Percentiles rank a stretch among this genome's conserved stretches.
These are phyloP conservation scores for Penicillium hesseltinei DNA, from an alignment of 2,329 filamentous ascomycete genomes.

Conservation along the genomic window DNA sequence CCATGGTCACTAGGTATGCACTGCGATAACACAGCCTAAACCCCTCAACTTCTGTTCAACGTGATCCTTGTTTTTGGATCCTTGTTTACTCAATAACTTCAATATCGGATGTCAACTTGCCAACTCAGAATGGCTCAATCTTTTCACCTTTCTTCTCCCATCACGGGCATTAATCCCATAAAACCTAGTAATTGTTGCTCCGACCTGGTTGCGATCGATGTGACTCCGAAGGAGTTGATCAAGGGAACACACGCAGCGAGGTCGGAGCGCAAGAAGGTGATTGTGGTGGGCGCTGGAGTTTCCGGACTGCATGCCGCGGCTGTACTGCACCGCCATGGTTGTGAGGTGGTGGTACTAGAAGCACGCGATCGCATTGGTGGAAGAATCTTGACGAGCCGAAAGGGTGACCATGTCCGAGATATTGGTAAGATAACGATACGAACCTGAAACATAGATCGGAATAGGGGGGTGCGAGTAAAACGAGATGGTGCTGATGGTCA, in stretches of 20 bases:
- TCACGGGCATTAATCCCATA: conserved; percentile 17
- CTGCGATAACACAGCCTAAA: neutral
- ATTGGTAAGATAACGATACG: conserved; percentile 34
- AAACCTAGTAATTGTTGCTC: conserved; percentile 28
- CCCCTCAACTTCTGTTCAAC: neutral
- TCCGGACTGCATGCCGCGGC: conserved; percentile 38
- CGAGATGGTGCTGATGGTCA: neutral
- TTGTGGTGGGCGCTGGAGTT: conserved; percentile 39
- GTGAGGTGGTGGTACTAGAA: conserved; percentile 38
- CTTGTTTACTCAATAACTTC: neutral
- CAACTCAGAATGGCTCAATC: conserved; percentile 32
- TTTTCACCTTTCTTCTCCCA: conserved; percentile 22
- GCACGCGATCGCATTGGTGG: conserved; percentile 38
- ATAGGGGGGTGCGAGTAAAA: neutral
- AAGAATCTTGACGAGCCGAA: conserved; percentile 41
- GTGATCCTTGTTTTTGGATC: neutral
- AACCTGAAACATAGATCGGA: neutral
- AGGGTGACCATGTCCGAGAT: conserved; percentile 37
- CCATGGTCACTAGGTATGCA: neutral
- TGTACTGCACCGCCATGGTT: conserved; percentile 34
- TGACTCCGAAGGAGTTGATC: conserved; percentile 19
- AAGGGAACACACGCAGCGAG: conserved; percentile 23
- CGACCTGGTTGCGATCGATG: conserved; percentile 21
- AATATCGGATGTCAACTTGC: conserved; percentile 28
- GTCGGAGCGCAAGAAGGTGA: conserved; percentile 26